Evolutionary conservation across 139 green algal genomes (phyloP), one percentile per base, ranked within the genome.

Genomic region (Chlamydomonas urium): DNA sequence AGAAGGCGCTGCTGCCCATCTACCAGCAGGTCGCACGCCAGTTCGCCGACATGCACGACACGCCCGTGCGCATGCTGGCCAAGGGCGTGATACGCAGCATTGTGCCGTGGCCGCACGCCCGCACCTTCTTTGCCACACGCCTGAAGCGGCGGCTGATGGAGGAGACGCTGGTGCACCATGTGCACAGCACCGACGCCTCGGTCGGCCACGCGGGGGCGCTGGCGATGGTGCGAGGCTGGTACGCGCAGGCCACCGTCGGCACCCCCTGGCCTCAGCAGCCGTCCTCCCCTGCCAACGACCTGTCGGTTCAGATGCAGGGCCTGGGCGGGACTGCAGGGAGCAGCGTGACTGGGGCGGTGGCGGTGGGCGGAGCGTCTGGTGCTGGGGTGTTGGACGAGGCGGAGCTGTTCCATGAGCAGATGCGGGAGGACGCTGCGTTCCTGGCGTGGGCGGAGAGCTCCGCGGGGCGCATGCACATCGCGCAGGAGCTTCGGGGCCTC

Each of bases 1-100:
- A 95, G 85, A 56, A 76, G 29, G 58, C 73, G 53, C 84, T 98
- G 85, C 79, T 96, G 80, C 92, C 90, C 23, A 79, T 91, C 21
- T 98, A 98, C 78, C 83, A 83, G 53, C 86, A 93, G 75, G 81
- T 96, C 47, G 92, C 93, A 19, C 71, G 90, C 66, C 72, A 82
- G 47, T 99, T 99, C 87, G 96, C 96, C 2, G 92, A 96, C 79
- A 94, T 98, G 89, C 96, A 99, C 78, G 95, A 99, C 87, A 97
- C 90, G 21, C 91, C 93, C 1, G 76, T 86, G 35, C 87, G 96
- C 76, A 98, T 99, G 95, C 69, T 88, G 38, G 90, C 90, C 69
- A 97, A 84, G 75, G 92, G 93, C 36, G 91, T 96, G 42, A 80
- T 99, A 32, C 69, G 73, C 5, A 86, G 82, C 65, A 85, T 98